Conservation (phyloP, 352 stramenopile genomes). For the Blastocystis sp. region DNA sequence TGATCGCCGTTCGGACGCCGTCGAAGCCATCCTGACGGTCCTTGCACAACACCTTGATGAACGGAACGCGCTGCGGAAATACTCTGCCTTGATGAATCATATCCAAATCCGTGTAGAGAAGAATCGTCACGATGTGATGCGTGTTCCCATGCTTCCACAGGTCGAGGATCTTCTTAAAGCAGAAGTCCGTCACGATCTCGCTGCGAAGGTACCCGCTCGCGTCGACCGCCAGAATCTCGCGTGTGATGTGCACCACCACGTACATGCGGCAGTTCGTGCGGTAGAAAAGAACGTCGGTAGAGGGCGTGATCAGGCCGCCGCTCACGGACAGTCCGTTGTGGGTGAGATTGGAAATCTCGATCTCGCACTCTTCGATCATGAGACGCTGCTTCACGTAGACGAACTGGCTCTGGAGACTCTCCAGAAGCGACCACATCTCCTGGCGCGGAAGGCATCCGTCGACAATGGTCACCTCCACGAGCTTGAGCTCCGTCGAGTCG, state of each 20-base stretch:
- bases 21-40: constrained; percentile 27
- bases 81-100: background rate
- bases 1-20: constrained; percentile 20
- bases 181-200: constrained; percentile 58
- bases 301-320: constrained; percentile 24
- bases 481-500: background rate
- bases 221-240: constrained; percentile 34
- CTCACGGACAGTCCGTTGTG: background rate
- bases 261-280: constrained; percentile 61
- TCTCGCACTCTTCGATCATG: constrained; percentile 20
- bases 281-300: constrained; percentile 29
- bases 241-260: constrained; percentile 41
- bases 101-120: constrained; percentile 61
- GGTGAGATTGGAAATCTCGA: constrained; percentile 29
- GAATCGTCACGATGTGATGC: constrained; percentile 42
- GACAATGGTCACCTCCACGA: constrained; percentile 59
- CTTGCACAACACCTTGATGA: constrained; percentile 51
- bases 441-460: constrained; percentile 50
- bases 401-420: constrained; percentile 51
- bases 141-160: constrained; percentile 63
- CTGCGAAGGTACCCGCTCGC: constrained; percentile 42
- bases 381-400: constrained; percentile 50
- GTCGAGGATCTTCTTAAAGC: constrained; percentile 30
- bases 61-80: constrained; percentile 24
- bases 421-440: constrained; percentile 31